These are phyloP conservation scores for Polytrichum commune DNA, from an alignment of 225 moss, liverwort and hornwort species.

Conservation along the genomic window DNA sequence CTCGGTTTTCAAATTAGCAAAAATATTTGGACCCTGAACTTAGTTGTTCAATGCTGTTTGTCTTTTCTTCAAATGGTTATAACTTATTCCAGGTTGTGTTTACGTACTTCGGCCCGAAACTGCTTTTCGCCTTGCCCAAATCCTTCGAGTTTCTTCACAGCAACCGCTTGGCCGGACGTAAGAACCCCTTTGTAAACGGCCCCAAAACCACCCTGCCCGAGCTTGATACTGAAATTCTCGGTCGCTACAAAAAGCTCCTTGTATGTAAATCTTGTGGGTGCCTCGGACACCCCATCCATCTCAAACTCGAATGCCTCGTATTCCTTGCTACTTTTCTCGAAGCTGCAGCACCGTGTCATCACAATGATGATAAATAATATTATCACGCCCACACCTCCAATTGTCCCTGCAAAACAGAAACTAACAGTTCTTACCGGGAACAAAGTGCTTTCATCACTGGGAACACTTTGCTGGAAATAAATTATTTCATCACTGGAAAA, in stretches of 20 bases:
- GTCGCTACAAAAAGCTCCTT: slow-evolving; percentile 49
- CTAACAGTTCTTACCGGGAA: no score
- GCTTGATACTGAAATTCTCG: slow-evolving; percentile 38
- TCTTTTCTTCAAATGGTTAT: no score
- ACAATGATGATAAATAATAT: slow-evolving; percentile 9
- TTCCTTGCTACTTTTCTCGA: not conserved
- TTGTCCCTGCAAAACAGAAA: slow-evolving; percentile 11
- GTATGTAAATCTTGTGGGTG: slow-evolving; percentile 43
- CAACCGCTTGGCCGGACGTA: slow-evolving; percentile 33
- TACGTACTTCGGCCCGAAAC: slow-evolving; percentile 56
- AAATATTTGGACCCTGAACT: no score
- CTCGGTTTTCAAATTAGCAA: no score
- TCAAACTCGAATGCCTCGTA: slow-evolving; percentile 21
- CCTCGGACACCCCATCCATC: slow-evolving; percentile 33
- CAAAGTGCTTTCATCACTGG: no score
- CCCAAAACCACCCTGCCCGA: slow-evolving; percentile 65
- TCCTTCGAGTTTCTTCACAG: slow-evolving; percentile 55
- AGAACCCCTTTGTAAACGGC: slow-evolving; percentile 46
- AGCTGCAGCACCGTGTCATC: slow-evolving; percentile 3
- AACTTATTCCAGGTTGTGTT: no score
- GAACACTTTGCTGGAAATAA: no score
- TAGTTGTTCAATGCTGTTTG: no score
- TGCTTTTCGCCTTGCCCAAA: slow-evolving; percentile 43
- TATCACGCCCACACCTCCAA: slow-evolving; percentile 18
- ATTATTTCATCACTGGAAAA: no score